Evolutionary conservation across 192 early-diverging fungal species (phyloP).

Genomic region (Podila horticola): DNA sequence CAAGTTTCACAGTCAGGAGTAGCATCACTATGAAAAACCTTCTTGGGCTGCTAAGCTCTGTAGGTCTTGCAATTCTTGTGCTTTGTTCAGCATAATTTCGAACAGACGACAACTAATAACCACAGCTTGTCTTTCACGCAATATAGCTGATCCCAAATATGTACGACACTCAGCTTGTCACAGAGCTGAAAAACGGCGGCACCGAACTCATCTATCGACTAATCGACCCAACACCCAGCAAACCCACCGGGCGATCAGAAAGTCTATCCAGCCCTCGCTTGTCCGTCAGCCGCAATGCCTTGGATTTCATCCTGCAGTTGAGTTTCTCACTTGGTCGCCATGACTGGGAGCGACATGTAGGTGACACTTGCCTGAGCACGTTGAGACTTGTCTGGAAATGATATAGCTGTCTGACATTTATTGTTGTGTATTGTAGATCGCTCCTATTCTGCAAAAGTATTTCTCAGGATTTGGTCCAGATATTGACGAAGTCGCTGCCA

Average conservation of each 20-base stretch:
- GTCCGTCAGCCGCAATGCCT: conserved; percentile 34
- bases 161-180: conserved; percentile 47
- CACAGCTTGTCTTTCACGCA: neutral
- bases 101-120: too few species aligned
- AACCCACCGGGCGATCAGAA: conserved; percentile 8
- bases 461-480: conserved; percentile 64
- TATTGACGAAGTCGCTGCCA: conserved; percentile 35
- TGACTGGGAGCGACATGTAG: conserved; percentile 57
- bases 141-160: conserved; percentile 38
- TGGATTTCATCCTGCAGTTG: conserved; percentile 53
- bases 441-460: conserved; percentile 66
- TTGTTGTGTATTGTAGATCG: conserved; percentile 26
- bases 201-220: conserved; percentile 31
- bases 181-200: conserved; percentile 47
- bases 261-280: conserved; percentile 20
- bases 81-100: too few species aligned
- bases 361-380: conserved; percentile 1
- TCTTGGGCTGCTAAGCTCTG: conserved; percentile 35
- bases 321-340: conserved; percentile 35
- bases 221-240: conserved; percentile 29
- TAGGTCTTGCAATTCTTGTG: conserved; percentile 1
- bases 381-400: neutral
- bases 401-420: neutral
- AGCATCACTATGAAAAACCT: conserved; percentile 36
- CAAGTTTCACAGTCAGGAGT: conserved; percentile 28